A percentile compares a stretch with the other conserved stretches of the same genome.
phyloP scores from a whole-genome alignment of 2,329 filamentous ascomycete genomes.

The Massarina eburnea region DNA sequence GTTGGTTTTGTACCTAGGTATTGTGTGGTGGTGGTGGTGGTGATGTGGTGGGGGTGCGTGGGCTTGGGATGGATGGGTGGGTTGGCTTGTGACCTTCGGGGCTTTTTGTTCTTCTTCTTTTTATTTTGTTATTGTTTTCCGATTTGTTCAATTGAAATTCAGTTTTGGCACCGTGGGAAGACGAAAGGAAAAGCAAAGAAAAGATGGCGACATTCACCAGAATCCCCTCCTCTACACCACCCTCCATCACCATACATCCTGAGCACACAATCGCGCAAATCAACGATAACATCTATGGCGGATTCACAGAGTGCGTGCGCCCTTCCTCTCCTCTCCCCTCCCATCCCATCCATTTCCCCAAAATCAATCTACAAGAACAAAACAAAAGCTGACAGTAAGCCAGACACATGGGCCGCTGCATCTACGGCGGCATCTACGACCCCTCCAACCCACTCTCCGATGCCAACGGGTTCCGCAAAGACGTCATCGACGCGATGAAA shows the following conservation, averaged over 20 bases:
- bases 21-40: background rate
- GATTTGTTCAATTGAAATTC: background rate
- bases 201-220: constrained; percentile 79
- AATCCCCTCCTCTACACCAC: constrained; percentile 61
- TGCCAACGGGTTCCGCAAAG: constrained; percentile 72
- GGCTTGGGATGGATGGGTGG: too few relatives aligned
- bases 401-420: constrained; percentile 86
- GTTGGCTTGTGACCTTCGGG: background rate
- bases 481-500: constrained; percentile 73
- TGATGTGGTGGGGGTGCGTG: background rate
- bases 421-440: constrained; percentile 85
- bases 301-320: constrained; percentile 73
- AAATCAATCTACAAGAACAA: constrained; percentile 6
- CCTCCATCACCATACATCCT: constrained; percentile 67
- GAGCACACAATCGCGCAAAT: constrained; percentile 69
- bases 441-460: constrained; percentile 73
- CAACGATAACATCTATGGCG: constrained; percentile 79
- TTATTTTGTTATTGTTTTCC: too few relatives aligned
- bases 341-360: background rate
- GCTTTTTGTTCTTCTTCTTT: background rate
- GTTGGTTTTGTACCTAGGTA: background rate
- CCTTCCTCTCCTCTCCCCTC: background rate
- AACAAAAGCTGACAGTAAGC: constrained; percentile 21
- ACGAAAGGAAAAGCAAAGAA: too few relatives aligned
- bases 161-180: background rate